These are phyloP conservation scores for Posidonia australis DNA, from an alignment of 106 monocot species.

Conservation along the genomic window DNA sequence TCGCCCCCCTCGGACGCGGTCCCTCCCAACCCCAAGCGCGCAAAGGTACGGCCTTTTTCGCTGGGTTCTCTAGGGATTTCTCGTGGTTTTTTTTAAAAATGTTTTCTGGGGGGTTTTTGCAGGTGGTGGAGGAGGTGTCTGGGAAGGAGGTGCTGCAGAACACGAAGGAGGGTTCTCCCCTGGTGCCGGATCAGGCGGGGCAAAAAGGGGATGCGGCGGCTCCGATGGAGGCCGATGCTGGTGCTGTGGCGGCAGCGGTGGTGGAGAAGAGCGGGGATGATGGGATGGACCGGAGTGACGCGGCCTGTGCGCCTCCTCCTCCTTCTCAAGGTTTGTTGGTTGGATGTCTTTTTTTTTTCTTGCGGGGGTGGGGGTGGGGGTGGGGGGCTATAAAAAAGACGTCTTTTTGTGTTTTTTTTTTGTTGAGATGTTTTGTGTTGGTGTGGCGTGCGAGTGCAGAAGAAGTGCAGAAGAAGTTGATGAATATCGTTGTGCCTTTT, in stretches of 20 bases:
- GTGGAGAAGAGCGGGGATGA: neutral
- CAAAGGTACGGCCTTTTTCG: slow-evolving; percentile 17
- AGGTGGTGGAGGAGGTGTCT: neutral
- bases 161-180: slow-evolving; percentile 3
- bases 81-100: neutral
- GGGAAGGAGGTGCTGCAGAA: neutral
- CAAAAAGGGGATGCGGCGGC: neutral
- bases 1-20: slow-evolving; percentile 10
- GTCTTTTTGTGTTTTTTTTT: neutral
- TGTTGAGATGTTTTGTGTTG: neutral
- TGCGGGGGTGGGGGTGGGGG: too few relatives aligned
- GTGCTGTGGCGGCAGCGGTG: neutral
- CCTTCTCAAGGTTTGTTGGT: neutral
- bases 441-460: slow-evolving; percentile 2
- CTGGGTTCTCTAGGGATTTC: neutral
- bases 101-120: neutral
- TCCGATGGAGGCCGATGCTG: neutral
- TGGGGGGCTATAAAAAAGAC: neutral
- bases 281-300: neutral
- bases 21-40: slow-evolving; percentile 28
- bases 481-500: slow-evolving; percentile 1
- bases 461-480: slow-evolving; percentile 2
- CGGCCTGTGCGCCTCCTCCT: neutral
- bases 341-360: neutral
- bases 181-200: neutral